Percentiles rank a stretch among this genome's conserved stretches.
These are phyloP conservation scores for Blepharisma japonicum DNA, from an alignment of 73 alveolate genomes.

Conservation along the genomic window DNA sequence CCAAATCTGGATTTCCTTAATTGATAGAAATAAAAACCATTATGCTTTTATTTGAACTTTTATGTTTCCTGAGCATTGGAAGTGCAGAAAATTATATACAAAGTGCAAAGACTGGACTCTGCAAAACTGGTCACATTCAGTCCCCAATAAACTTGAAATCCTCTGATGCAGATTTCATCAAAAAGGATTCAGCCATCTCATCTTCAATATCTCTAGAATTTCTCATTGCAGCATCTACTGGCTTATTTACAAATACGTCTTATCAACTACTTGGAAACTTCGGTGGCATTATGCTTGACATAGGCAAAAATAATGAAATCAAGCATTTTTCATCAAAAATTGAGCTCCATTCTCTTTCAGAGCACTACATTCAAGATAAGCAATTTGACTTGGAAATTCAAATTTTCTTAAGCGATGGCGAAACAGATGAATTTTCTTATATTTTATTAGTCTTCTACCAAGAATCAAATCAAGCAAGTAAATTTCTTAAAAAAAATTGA, in stretches of 20 bases:
- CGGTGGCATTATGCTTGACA: background rate
- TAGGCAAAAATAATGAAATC: no score
- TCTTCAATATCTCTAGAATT: no score
- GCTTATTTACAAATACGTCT: background rate
- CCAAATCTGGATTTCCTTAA: no score
- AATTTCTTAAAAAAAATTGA: no score
- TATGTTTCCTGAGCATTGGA: no score
- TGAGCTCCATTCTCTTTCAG: constrained; percentile 86
- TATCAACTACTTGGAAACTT: background rate
- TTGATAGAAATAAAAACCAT: no score
- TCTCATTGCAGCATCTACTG: background rate
- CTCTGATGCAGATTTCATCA: no score
- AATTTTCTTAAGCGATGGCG: constrained; percentile 48
- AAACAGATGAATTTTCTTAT: background rate
- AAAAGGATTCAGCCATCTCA: no score
- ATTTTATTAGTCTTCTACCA: background rate
- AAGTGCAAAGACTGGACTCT: background rate
- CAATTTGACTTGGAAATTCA: constrained; percentile 82
- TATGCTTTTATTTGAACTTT: no score
- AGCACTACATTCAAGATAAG: constrained; percentile 66
- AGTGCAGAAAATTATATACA: background rate
- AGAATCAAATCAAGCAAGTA: no score
- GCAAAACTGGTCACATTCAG: background rate
- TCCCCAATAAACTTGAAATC: constrained; percentile 13
- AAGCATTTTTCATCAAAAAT: constrained; percentile 19